These are phyloP conservation scores for Cladosporium cucumerinum DNA, from an alignment of 2,329 filamentous ascomycete species.

Conservation along the genomic window DNA sequence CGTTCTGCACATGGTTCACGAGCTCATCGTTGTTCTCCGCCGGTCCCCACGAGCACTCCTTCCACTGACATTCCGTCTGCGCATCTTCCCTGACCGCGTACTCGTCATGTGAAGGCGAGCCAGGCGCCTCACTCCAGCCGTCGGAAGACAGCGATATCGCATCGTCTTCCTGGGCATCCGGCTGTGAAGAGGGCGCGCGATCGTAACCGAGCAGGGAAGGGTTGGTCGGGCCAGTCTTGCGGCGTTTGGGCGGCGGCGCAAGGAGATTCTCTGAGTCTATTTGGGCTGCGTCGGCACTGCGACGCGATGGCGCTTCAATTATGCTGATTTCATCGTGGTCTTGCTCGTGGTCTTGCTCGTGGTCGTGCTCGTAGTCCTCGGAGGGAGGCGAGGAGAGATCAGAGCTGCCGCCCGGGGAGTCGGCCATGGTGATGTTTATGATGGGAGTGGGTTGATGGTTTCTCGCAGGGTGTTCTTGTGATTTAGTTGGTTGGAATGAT, in stretches of 20 bases:
- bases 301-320: slow-evolving; percentile 45
- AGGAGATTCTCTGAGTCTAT: slow-evolving; percentile 27
- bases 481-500: not conserved
- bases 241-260: slow-evolving; percentile 38
- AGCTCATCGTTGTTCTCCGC: slow-evolving; percentile 51
- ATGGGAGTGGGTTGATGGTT: not conserved
- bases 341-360: slow-evolving; percentile 28
- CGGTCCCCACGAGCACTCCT: slow-evolving; percentile 48
- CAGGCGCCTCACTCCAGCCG: slow-evolving; percentile 73
- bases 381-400: slow-evolving; percentile 61
- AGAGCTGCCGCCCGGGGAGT: slow-evolving; percentile 57
- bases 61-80: slow-evolving; percentile 49
- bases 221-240: slow-evolving; percentile 32
- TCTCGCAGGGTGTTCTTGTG: not conserved
- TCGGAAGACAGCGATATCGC: slow-evolving; percentile 69
- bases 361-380: slow-evolving; percentile 54
- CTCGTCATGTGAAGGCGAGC: slow-evolving; percentile 44
- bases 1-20: slow-evolving; percentile 65
- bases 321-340: slow-evolving; percentile 46
- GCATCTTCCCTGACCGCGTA: slow-evolving; percentile 42
- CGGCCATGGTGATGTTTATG: slow-evolving; percentile 31
- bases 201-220: slow-evolving; percentile 26
- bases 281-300: slow-evolving; percentile 42
- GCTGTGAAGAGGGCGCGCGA: slow-evolving; percentile 36
- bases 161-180: slow-evolving; percentile 50